Evolutionary conservation across 108 stramenopile genomes (phyloP).

Genomic region (Conticribra guillardii): DNA sequence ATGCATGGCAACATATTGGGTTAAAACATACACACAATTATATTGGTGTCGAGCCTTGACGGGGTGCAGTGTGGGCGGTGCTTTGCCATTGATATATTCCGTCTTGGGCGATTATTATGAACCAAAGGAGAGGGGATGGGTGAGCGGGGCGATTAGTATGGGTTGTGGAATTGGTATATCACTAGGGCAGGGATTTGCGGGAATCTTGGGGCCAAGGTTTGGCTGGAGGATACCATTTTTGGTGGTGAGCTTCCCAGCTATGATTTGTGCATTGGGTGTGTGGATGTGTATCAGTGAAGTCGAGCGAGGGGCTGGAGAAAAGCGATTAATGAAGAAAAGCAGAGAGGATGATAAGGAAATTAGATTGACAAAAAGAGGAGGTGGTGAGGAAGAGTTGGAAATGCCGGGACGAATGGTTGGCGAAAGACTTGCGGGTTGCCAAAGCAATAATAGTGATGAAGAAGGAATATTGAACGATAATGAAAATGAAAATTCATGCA

Average conservation of each 20-base stretch:
- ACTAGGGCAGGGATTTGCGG: slow-evolving; percentile 77
- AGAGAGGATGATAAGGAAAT: background rate
- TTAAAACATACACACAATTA: slow-evolving; percentile 65
- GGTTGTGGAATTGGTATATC: slow-evolving; percentile 76
- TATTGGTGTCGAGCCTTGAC: slow-evolving; percentile 83
- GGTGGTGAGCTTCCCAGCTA: slow-evolving; percentile 69
- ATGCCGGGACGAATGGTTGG: no score
- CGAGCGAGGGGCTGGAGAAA: slow-evolving; percentile 71
- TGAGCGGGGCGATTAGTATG: slow-evolving; percentile 70
- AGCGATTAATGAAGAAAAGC: slow-evolving; percentile 18
- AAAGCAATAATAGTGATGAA: no score
- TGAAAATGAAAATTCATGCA: no score
- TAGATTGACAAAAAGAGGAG: background rate
- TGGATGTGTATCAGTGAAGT: slow-evolving; percentile 71
- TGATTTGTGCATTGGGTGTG: slow-evolving; percentile 70
- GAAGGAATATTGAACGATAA: no score
- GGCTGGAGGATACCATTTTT: slow-evolving; percentile 89
- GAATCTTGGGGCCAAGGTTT: slow-evolving; percentile 74
- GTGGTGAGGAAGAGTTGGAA: slow-evolving; percentile 1
- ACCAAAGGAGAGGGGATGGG: slow-evolving; percentile 66
- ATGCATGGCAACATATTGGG: slow-evolving; percentile 75
- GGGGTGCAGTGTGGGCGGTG: slow-evolving; percentile 82
- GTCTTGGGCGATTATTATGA: slow-evolving; percentile 81
- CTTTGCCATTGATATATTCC: slow-evolving; percentile 84
- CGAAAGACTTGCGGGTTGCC: no score